Base-by-base conservation (phyloP, 2,329 filamentous ascomycete species). In the Aspergillus unguis region DNA sequence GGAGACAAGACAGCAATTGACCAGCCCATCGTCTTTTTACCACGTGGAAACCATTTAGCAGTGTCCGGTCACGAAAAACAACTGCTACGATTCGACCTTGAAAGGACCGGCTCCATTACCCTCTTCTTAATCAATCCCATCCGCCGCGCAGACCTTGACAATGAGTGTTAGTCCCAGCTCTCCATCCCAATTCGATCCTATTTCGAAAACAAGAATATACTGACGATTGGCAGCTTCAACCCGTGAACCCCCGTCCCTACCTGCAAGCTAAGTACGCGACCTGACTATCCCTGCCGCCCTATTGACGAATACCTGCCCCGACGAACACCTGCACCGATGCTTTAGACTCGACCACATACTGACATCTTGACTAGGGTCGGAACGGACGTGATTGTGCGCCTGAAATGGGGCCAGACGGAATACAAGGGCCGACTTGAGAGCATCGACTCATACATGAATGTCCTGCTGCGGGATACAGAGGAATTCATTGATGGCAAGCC, bases 381-480 rank as follows among this genome's bases (percentile, higher is more conserved):
- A 78, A 88, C 95, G 73, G 84, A 92, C 67, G 86, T 99, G 68
- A 80, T 92, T 58, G 88, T 99, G 59, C 90, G 92, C 65, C 83
- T 99, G 60, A 99, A 99, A 82, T 99, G 94, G 94, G 91, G 90
- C 64, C 87, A 96, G 75, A 94, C 90, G 55, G 94, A 99, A 74
- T 99, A 99, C 83, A 95, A 92, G 73, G 94, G 94, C 71, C 84
- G 84, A 61, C 84, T 99, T 58, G 88, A 96, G 68, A 92, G 88
- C 65, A 89, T 95, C 68, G 94, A 99, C 77, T 91, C 88, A 69
- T 99, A 99, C 80, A 97, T 99, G 92, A 99, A 99, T 78, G 85
- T 99, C 59, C 91, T 97, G 77, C 83, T 99, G 58, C 85, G 86
- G 61, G 86, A 87, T 65, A 92, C 92, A 47, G 89, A 96, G 75